Percentiles rank a stretch among this genome's conserved stretches.
Evolutionary conservation across 202 grass and related monocot species (phyloP).

Genomic region (Cymbopogon flexuosus): DNA sequence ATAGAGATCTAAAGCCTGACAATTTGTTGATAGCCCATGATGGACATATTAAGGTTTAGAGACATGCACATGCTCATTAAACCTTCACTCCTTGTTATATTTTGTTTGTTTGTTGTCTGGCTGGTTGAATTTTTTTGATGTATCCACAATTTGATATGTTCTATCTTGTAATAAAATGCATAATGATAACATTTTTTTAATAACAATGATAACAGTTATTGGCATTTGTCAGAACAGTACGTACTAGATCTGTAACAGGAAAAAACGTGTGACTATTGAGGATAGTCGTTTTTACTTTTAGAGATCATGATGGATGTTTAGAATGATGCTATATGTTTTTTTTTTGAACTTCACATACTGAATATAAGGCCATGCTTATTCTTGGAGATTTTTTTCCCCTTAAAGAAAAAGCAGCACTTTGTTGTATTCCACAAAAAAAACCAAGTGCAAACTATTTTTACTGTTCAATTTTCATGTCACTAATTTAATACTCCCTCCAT

Average conservation of each 20-base stretch:
- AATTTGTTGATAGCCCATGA: conserved; percentile 99
- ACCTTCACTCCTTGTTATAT: conserved; percentile 19
- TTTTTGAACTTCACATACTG: background rate
- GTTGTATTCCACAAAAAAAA: background rate
- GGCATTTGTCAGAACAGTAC: background rate
- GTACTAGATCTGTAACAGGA: background rate
- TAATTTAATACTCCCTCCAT: background rate
- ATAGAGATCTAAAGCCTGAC: conserved; percentile 98
- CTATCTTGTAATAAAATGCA: conserved; percentile 8
- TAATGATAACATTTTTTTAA: background rate
- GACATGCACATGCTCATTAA: conserved; percentile 25
- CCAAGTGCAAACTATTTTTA: conserved; percentile 1
- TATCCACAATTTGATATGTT: background rate
- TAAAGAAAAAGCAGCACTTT: background rate
- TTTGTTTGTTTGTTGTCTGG: conserved; percentile 25
- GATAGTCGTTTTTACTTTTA: conserved; percentile 13
- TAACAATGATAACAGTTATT: background rate
- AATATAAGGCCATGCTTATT: conserved; percentile 1
- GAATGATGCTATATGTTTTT: background rate
- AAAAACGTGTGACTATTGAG: conserved; percentile 13
- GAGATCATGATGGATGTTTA: conserved; percentile 17
- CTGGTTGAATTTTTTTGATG: conserved; percentile 24
- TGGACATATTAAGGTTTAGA: conserved; percentile 93
- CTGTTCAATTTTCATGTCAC: background rate
- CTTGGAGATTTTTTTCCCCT: background rate